These are phyloP conservation scores for Jacaranda copaia DNA, from an alignment of 257 asterid species.

Conservation along the genomic window DNA sequence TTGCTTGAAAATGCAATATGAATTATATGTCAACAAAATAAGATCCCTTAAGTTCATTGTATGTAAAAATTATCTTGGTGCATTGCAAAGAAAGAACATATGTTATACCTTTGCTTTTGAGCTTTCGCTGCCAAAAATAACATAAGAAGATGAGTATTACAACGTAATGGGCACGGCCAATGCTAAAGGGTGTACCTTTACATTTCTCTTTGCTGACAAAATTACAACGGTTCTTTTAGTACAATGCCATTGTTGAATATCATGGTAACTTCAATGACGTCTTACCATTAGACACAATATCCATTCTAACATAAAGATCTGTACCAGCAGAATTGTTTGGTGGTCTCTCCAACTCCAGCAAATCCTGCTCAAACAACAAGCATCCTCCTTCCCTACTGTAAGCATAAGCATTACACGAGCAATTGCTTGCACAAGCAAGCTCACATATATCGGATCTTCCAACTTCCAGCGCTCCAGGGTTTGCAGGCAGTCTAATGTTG, in stretches of 20 bases:
- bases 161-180: slow-evolving; percentile 18
- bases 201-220: slow-evolving; percentile 32
- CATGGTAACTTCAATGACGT: neutral
- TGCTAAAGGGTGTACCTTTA: neutral
- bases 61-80: neutral
- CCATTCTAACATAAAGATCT: slow-evolving; percentile 24
- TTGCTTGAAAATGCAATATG: neutral
- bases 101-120: slow-evolving; percentile 36
- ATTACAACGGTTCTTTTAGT: neutral
- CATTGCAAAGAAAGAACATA: too few relatives aligned
- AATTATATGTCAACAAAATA: neutral
- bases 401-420: slow-evolving; percentile 44
- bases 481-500: slow-evolving; percentile 33
- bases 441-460: slow-evolving; percentile 31
- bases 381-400: slow-evolving; percentile 29
- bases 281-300: slow-evolving; percentile 3
- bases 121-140: slow-evolving; percentile 17
- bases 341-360: slow-evolving; percentile 26
- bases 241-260: neutral
- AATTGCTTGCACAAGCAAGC: slow-evolving; percentile 27
- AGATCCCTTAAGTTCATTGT: neutral
- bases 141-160: neutral
- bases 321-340: neutral
- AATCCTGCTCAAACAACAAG: slow-evolving; percentile 16
- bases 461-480: slow-evolving; percentile 24